Percentiles rank a stretch among this genome's conserved stretches.
These are phyloP conservation scores for Salix arbutifolia DNA, from an alignment of 345 rosid species.

Conservation along the genomic window DNA sequence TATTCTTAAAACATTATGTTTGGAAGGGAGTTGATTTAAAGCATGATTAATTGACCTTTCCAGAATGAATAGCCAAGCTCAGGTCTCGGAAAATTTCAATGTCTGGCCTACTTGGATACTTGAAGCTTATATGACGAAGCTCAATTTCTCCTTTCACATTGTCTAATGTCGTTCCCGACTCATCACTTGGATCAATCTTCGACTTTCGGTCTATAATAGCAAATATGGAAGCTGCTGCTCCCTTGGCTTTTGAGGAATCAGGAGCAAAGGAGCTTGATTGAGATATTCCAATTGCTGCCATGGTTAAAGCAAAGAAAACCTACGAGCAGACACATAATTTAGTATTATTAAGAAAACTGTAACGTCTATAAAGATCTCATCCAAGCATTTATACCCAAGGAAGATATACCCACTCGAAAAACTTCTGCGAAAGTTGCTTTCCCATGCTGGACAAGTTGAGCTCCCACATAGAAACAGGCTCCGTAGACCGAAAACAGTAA, in stretches of 20 bases:
- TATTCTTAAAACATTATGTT: not conserved
- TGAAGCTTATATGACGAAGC: conserved; percentile 61
- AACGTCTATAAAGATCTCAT: not conserved
- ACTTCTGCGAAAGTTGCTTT: conserved; percentile 50
- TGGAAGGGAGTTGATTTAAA: not conserved
- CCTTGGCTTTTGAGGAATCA: conserved; percentile 44
- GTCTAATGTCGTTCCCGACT: conserved; percentile 51
- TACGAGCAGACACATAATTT: conserved; percentile 11
- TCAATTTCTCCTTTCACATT: conserved; percentile 70
- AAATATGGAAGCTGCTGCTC: conserved; percentile 65
- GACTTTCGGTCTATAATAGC: conserved; percentile 60
- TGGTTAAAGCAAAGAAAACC: conserved; percentile 70
- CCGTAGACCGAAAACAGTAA: conserved; percentile 57
- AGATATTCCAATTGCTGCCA: conserved; percentile 62
- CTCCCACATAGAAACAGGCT: conserved; percentile 68
- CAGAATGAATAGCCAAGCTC: conserved; percentile 57
- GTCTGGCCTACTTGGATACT: conserved; percentile 68
- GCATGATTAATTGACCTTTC: conserved; percentile 44
- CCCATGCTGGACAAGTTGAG: conserved; percentile 50
- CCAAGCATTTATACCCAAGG: not conserved
- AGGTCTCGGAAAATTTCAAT: conserved; percentile 60
- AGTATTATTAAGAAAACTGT: not conserved
- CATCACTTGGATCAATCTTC: conserved; percentile 60
- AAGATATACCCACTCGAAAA: conserved; percentile 45
- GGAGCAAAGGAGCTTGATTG: conserved; percentile 62